Base-by-base conservation (phyloP, 2,329 filamentous ascomycete genomes). In the Epichloe gansuensis region DNA sequence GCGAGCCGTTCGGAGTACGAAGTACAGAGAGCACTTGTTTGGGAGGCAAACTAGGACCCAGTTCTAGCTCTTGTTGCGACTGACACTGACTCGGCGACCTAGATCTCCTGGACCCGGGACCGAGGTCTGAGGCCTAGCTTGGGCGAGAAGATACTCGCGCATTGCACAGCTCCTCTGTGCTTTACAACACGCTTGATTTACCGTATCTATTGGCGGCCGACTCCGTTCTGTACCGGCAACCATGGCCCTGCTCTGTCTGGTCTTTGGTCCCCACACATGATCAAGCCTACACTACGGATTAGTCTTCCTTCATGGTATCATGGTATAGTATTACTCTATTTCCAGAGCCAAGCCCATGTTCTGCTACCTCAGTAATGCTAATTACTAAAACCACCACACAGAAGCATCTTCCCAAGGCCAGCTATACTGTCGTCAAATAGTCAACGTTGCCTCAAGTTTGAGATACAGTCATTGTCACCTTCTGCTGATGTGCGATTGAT, bases 321-420 rank as follows among this genome's bases (percentile, higher is more conserved):
- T 17, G 21, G 25, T 47, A 17, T 31, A 11, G 31, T 4, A 31
- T 31, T 31, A 4, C 8, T 8, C 9, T 31, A 3, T 23, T 34
- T 47, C 13, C 17, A 41, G 23, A 36, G n/a, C 36, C 42, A 36
- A 38, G 38, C 36, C 35, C 23, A 43, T 35, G 17, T 27, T 43
- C 27, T 50, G 8, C 45, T 17, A 36, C 21, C 34, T 46, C 40
- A 35, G 49, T 46, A 43, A 21, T 40, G 49, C 52, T 51, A 39
- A 51, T 53, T n/a, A 47, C 48, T n/a, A 49, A 5, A 47, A 25
- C 38, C 35, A 51, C 36, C 25, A 31, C 47, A 36, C 27, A 15
- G n/a, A 49, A n/a, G 12, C 35, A 38, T 45, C 27, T 27, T 31
- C 25, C 12, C 43, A 5, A 42, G 31, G 42, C 13, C 25, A 36